Percentiles rank a stretch among this genome's conserved stretches.
Evolutionary conservation across 1,284 basidiomycete species (phyloP).

Genomic region (Macrocystidia cucumis): DNA sequence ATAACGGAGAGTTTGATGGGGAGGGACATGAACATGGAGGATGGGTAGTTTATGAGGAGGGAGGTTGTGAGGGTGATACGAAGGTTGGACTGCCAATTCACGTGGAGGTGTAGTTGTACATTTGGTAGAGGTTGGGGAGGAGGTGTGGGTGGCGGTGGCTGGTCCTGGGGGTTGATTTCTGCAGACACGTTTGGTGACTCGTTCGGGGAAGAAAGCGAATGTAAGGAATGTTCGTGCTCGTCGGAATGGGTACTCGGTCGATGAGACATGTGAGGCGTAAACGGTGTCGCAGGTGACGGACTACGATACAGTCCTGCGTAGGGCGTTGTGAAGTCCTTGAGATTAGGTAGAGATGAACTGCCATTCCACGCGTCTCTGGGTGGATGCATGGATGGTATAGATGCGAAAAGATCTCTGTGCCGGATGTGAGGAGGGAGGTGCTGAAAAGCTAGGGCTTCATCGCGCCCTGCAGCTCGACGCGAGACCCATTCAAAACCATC

Average conservation of each 20-base stretch:
- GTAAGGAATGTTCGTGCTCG: slow-evolving; percentile 11
- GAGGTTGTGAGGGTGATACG: slow-evolving; percentile 86
- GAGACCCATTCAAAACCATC: slow-evolving; percentile 78
- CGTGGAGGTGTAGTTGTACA: slow-evolving; percentile 68
- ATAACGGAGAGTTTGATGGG: slow-evolving; percentile 90
- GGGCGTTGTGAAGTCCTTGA: slow-evolving; percentile 19
- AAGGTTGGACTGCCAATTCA: slow-evolving; percentile 72
- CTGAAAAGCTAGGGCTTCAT: slow-evolving; percentile 56
- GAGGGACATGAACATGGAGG: slow-evolving; percentile 90
- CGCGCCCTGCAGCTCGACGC: slow-evolving; percentile 46
- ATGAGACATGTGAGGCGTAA: slow-evolving; percentile 19
- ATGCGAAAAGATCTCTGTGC: slow-evolving; percentile 53
- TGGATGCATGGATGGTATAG: slow-evolving; percentile 41
- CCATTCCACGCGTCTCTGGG: slow-evolving; percentile 41
- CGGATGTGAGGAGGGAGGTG: slow-evolving; percentile 65
- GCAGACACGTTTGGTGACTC: slow-evolving; percentile 3
- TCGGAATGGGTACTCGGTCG: too few species aligned
- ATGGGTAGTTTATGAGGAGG: slow-evolving; percentile 94
- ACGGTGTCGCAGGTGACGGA: slow-evolving; percentile 31
- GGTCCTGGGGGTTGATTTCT: slow-evolving; percentile 6
- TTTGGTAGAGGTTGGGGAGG: slow-evolving; percentile 45
- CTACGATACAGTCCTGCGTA: slow-evolving; percentile 29
- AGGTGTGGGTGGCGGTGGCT: slow-evolving; percentile 17
- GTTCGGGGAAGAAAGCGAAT: slow-evolving; percentile 4
- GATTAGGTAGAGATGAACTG: slow-evolving; percentile 26